Evolutionary conservation across 2,329 filamentous ascomycete species (phyloP).

Genomic region (Stylonectria norvegica): DNA sequence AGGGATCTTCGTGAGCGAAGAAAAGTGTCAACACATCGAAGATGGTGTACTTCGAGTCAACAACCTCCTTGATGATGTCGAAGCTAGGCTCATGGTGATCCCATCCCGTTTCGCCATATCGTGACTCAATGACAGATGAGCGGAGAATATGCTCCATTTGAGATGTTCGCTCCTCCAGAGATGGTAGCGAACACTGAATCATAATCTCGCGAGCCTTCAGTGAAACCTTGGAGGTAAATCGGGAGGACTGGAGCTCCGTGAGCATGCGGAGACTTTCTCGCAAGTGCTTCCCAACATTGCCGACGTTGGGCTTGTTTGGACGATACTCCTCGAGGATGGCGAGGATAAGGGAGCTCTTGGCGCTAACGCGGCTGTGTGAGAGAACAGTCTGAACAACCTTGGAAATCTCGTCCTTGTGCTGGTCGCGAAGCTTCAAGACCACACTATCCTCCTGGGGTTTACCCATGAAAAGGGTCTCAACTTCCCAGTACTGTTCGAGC

Average conservation of each 20-base stretch:
- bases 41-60: constrained; percentile 97
- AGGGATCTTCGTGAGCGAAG: constrained; percentile 90
- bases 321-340: constrained; percentile 92
- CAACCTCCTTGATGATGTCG: constrained; percentile 91
- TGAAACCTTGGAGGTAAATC: constrained; percentile 86
- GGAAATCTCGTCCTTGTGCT: constrained; percentile 87
- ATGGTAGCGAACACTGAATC: constrained; percentile 95
- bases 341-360: constrained; percentile 91
- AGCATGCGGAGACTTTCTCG: constrained; percentile 78
- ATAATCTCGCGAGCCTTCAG: constrained; percentile 96
- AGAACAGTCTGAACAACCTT: constrained; percentile 86
- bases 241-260: constrained; percentile 73
- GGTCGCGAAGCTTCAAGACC: constrained; percentile 87
- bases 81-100: constrained; percentile 91
- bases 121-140: constrained; percentile 92
- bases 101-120: constrained; percentile 95
- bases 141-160: constrained; percentile 99
- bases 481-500: constrained; percentile 75
- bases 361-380: constrained; percentile 85
- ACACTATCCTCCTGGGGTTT: constrained; percentile 91
- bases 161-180: constrained; percentile 85
- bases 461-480: constrained; percentile 85
- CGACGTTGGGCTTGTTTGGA: constrained; percentile 86
- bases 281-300: constrained; percentile 85
- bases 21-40: constrained; percentile 94